phyloP scores from a whole-genome alignment of 164 flowering plant genomes.

The Cinnamomum micranthum region DNA sequence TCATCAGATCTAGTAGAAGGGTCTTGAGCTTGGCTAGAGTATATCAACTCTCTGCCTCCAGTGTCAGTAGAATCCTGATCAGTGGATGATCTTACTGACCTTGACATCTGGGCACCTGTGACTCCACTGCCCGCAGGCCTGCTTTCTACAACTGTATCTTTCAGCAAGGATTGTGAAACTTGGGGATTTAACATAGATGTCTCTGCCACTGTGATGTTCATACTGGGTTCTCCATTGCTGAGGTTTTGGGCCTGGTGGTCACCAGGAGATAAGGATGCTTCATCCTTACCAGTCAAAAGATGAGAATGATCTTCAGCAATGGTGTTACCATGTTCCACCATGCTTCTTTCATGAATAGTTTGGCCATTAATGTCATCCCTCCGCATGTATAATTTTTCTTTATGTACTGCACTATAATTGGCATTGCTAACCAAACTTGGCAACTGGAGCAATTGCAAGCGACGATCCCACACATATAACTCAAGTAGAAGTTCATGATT shows the following conservation, averaged over 20 bases:
- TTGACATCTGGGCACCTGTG: constrained; percentile 2
- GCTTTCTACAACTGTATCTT: background rate
- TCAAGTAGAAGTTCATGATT: constrained; percentile 66
- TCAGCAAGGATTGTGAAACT: constrained; percentile 6
- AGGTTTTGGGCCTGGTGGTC: constrained; percentile 4
- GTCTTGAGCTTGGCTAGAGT: background rate
- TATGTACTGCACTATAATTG: constrained; percentile 11
- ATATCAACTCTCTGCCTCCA: background rate
- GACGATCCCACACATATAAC: constrained; percentile 75
- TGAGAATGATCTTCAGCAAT: constrained; percentile 4
- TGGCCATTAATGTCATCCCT: constrained; percentile 16
- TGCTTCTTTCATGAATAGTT: constrained; percentile 2
- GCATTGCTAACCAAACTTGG: constrained; percentile 8
- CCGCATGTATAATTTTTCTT: constrained; percentile 13
- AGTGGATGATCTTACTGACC: background rate
- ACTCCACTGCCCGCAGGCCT: background rate
- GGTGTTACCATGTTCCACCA: constrained; percentile 4
- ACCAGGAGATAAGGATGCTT: background rate
- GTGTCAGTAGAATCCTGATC: too few species aligned
- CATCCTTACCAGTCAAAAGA: constrained; percentile 3
- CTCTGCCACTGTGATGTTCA: constrained; percentile 22
- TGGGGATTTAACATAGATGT: constrained; percentile 3
- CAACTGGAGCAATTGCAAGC: constrained; percentile 48
- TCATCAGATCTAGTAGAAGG: background rate
- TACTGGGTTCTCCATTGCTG: constrained; percentile 3